These are phyloP conservation scores for Pleoardoris graminearum DNA, from an alignment of 2,329 filamentous ascomycete genomes.

Conservation along the genomic window DNA sequence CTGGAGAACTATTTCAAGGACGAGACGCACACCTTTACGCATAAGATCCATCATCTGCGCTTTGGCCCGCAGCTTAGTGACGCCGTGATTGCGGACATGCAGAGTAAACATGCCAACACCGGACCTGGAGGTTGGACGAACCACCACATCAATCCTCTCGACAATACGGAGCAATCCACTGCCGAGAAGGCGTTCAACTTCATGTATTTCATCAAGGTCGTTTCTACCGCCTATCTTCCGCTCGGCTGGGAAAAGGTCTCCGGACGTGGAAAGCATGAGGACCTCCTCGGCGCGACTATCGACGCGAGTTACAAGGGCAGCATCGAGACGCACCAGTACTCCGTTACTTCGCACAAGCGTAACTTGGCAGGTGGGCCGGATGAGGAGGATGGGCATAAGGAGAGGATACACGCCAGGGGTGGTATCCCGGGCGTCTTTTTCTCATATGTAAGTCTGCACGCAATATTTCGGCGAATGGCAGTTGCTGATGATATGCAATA, in stretches of 20 bases:
- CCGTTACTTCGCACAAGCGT: constrained; percentile 93
- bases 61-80: constrained; percentile 92
- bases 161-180: constrained; percentile 75
- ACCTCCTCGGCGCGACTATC: constrained; percentile 51
- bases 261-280: constrained; percentile 50
- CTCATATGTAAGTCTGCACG: constrained; percentile 87
- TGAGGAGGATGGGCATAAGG: constrained; percentile 83
- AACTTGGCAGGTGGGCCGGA: constrained; percentile 84
- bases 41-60: constrained; percentile 83
- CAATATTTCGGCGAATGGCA: not conserved
- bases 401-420: constrained; percentile 83
- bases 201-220: constrained; percentile 99
- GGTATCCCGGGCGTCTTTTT: constrained; percentile 99
- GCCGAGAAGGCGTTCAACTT: constrained; percentile 87
- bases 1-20: constrained; percentile 91
- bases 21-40: constrained; percentile 81
- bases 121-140: constrained; percentile 72
- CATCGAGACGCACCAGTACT: constrained; percentile 97
- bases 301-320: constrained; percentile 71
- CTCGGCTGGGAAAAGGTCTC: constrained; percentile 76
- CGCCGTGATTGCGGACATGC: constrained; percentile 55
- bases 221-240: constrained; percentile 91
- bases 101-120: constrained; percentile 56
- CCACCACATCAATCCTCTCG: constrained; percentile 90
- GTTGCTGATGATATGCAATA: constrained; percentile 44